A percentile compares a stretch with the other conserved stretches of the same genome.
Conservation (phyloP, 139 green algal genomes). For the Diplosphaera chodatii region DNA sequence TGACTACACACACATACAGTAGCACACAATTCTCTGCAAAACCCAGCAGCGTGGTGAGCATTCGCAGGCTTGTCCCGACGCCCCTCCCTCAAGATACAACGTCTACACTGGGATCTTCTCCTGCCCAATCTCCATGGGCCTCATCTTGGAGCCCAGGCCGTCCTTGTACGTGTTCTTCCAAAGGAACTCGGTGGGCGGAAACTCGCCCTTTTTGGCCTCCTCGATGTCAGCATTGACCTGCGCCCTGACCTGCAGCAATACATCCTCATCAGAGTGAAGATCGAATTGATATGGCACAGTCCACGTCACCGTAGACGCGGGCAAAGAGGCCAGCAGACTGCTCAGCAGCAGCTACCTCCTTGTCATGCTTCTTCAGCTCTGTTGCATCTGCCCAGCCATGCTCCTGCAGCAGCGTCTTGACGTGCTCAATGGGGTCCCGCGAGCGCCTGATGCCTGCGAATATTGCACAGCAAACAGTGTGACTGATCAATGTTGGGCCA, state of each 20-base stretch:
- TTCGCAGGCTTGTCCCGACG: too few relatives aligned
- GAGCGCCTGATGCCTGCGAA: constrained; percentile 67
- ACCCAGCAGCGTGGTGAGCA: too few relatives aligned
- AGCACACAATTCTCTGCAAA: too few relatives aligned
- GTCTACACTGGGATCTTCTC: constrained; percentile 16
- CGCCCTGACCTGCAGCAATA: background rate
- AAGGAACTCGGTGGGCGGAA: constrained; percentile 35
- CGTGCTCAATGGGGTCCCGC: constrained; percentile 89
- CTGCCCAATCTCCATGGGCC: constrained; percentile 21
- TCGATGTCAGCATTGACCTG: constrained; percentile 81
- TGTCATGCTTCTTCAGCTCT: constrained; percentile 69
- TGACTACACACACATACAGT: too few relatives aligned
- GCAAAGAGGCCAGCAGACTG: too few relatives aligned
- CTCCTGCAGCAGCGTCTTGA: constrained; percentile 74
- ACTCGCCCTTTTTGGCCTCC: constrained; percentile 57
- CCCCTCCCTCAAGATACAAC: too few relatives aligned
- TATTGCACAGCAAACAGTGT: too few relatives aligned
- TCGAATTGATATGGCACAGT: too few relatives aligned
- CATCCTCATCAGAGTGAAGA: too few relatives aligned
- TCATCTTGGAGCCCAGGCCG: constrained; percentile 25
- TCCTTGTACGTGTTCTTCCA: constrained; percentile 61
- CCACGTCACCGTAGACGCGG: too few relatives aligned
- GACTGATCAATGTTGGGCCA: too few relatives aligned
- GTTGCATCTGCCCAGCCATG: constrained; percentile 47
- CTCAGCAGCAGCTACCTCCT: constrained; percentile 34